Evolutionary conservation across 2,329 filamentous ascomycete genomes (phyloP), one percentile per base, ranked within the genome.

Genomic region (Metarhizium anisopliae): DNA sequence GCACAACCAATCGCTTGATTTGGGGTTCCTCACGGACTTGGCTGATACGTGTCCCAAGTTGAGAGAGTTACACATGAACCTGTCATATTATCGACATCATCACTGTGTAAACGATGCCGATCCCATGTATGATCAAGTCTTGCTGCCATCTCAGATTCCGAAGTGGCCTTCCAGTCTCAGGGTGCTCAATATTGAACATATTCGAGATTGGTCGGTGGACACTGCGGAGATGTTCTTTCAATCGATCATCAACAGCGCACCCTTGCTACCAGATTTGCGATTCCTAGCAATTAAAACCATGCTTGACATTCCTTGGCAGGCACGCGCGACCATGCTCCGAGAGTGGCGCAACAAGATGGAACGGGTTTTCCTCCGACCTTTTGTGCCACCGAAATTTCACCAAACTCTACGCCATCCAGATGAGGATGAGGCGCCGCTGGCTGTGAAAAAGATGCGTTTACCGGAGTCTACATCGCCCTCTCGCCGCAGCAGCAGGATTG

Each of bases 281-380:
- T 77, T 79, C 47, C 73, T 96, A 11, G 78, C 81, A 1, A 81
- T 96, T 61, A 89, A 86, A 63, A 85, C 87, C 1, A 93, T 90
- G 69, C 76, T 96, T 51, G 84, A 92, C 64, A 81, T 84, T 50
- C 85, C 87, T 11, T 96, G 91, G 89, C 85, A 90, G 59, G 83
- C 90, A 65, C 83, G 93, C 47, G 88, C 88, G 18, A 79, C 80
- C n/a, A 86, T 96, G 64, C 82, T 92, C 43, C 83, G 87, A 61
- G 81, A 83, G 60, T 95, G 91, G 89, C 84, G 84, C 52, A 76
- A 80, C n/a, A 84, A 78, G 59, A 74, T 96, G 53, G 80, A 84
- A 55, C 77, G 75, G 13, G 79, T 90, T 2, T 92, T 90, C 63
- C 77, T 84, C 51, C 76, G 82, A 16, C 71, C 68, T 2, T 70